phyloP scores from a whole-genome alignment of 352 stramenopile species.

The Paralagenidium karlingii region DNA sequence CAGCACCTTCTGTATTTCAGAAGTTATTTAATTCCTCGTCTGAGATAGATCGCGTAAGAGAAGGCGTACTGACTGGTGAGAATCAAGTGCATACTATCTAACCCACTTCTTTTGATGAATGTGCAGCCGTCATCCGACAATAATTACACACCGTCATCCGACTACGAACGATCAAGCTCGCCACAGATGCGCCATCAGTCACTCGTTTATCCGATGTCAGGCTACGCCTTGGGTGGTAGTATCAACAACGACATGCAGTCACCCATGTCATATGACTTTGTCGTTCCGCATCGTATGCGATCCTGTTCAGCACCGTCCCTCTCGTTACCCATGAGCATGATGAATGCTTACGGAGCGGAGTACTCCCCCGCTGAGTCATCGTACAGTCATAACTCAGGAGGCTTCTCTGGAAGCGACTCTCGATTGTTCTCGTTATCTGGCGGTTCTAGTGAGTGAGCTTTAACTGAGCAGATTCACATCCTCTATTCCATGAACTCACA shows the following conservation, averaged over 20 bases:
- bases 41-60: too few relatives aligned
- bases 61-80: neutral
- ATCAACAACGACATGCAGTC: constrained; percentile 14
- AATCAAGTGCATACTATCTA: too few relatives aligned
- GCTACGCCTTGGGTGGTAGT: constrained; percentile 14
- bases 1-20: too few relatives aligned
- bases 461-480: neutral
- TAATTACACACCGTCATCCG: too few relatives aligned
- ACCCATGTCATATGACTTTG: constrained; percentile 20
- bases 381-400: constrained; percentile 1
- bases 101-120: too few relatives aligned
- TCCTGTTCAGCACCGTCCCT: constrained; percentile 1
- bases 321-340: constrained; percentile 7
- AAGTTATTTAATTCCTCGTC: too few relatives aligned
- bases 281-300: constrained; percentile 1
- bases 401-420: constrained; percentile 3
- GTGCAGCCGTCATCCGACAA: too few relatives aligned
- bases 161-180: constrained; percentile 13
- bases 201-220: constrained; percentile 23
- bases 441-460: constrained; percentile 3
- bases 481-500: too few relatives aligned
- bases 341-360: constrained; percentile 10
- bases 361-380: constrained; percentile 2
- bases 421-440: constrained; percentile 4
- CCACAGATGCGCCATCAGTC: constrained; percentile 24